phyloP scores from a whole-genome alignment of 352 stramenopile genomes.

The Phytophthora pinifolia region DNA sequence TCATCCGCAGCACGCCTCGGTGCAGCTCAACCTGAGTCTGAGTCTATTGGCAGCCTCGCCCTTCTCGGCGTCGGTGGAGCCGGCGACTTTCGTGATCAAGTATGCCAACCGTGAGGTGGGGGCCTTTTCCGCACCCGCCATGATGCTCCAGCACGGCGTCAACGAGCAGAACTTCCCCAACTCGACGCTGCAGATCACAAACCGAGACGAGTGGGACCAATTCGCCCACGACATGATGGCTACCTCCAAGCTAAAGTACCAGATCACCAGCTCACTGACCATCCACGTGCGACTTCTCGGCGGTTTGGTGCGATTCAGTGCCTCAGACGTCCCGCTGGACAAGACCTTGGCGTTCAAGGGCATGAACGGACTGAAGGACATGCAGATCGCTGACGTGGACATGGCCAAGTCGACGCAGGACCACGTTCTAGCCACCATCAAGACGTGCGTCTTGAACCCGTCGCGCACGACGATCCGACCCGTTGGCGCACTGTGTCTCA shows the following conservation, averaged over 20 bases:
- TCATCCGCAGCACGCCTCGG: constrained; percentile 25
- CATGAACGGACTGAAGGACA: constrained; percentile 61
- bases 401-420: constrained; percentile 65
- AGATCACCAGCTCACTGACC: constrained; percentile 46
- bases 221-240: constrained; percentile 77
- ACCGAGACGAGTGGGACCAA: constrained; percentile 56
- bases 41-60: constrained; percentile 48
- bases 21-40: constrained; percentile 57
- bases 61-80: constrained; percentile 49
- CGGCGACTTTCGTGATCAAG: constrained; percentile 50
- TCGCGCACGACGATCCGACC: constrained; percentile 69
- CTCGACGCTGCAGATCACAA: constrained; percentile 52
- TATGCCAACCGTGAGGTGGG: constrained; percentile 46
- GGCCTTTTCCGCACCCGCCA: constrained; percentile 44
- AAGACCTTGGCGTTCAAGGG: constrained; percentile 63
- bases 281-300: constrained; percentile 57
- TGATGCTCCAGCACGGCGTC: constrained; percentile 50
- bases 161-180: constrained; percentile 53
- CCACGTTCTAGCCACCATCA: constrained; percentile 65
- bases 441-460: constrained; percentile 82
- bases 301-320: constrained; percentile 50
- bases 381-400: constrained; percentile 62
- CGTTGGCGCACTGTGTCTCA: constrained; percentile 65
- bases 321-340: constrained; percentile 42
- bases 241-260: constrained; percentile 39